A percentile compares a stretch with the other conserved stretches of the same genome.
Evolutionary conservation across 1,284 basidiomycete species (phyloP).

Genomic region (Heterobasidion irregulare): DNA sequence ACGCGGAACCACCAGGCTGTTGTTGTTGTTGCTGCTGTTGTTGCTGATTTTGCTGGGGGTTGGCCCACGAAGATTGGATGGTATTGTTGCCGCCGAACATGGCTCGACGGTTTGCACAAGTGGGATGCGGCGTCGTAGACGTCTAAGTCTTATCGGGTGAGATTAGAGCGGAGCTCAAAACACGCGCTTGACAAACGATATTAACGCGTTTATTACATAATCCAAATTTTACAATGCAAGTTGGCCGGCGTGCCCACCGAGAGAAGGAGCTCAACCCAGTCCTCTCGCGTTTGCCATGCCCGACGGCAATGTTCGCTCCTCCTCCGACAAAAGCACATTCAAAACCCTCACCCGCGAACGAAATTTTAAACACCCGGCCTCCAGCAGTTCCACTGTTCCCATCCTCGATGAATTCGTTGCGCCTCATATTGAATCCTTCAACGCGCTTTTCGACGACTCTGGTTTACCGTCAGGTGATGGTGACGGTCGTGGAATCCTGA

Average conservation of each 20-base stretch:
- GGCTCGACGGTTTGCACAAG: constrained; percentile 1
- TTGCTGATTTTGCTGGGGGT: constrained; percentile 45
- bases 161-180: constrained; percentile 16
- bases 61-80: constrained; percentile 55
- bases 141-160: constrained; percentile 6
- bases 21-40: constrained; percentile 28
- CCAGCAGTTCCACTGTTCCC: constrained; percentile 62
- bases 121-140: constrained; percentile 1
- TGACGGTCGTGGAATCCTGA: constrained; percentile 76
- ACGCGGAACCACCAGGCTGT: constrained; percentile 24
- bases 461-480: constrained; percentile 64
- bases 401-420: constrained; percentile 90
- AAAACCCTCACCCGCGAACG: constrained; percentile 82
- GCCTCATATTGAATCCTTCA: constrained; percentile 96
- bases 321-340: constrained; percentile 47
- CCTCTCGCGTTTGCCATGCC: constrained; percentile 22
- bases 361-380: constrained; percentile 73
- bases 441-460: constrained; percentile 88
- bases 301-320: constrained; percentile 17
- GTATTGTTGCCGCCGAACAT: constrained; percentile 49
- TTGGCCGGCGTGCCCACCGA: no score
- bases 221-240: constrained; percentile 1
- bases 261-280: neutral
- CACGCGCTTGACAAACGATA: constrained; percentile 7
- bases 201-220: constrained; percentile 10